Evolutionary conservation across 2,329 filamentous ascomycete species (phyloP), one percentile per base, ranked within the genome.

Genomic region (Pyrenochaeta sp.): DNA sequence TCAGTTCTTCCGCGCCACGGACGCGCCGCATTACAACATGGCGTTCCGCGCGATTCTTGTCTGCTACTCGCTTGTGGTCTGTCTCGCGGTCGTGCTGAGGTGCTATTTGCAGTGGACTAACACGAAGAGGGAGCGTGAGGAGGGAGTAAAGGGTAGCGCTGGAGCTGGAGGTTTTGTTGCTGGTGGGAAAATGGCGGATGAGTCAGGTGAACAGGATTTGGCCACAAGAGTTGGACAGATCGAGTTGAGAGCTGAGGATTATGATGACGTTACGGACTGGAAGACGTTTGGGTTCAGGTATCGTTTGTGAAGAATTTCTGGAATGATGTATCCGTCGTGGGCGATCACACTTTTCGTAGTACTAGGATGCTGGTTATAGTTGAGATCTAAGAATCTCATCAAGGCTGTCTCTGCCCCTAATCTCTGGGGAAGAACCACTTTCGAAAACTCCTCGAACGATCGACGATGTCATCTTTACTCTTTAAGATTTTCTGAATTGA

Each of bases 51-150:
- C 49, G 27, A 65, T 74, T 24, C 58, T 68, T 7, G 61, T 65
- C 0, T 71, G 65, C 36, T 65, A 67, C 14, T 60, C 58, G 7
- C 59, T 70, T 1, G 65, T 67, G 0, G 51, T 70, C 0, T 55
- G 74, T n/a, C 68, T 6, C 60, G 47, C 55, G 1, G 21, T 57
- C 1, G 27, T 48, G 6, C 23, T 62, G 32, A 46, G 61, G 23
- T 44, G 35, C 19, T 61, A 60, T 28, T 31, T 62, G 18, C 44
- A 56, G 24, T 53, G 51, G 51, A 18, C 55, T 13, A 62, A 63
- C 18, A 32, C 11, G 20, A 62, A 51, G 42, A 53, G 55, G 31
- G 56, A 61, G 26, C 27, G 34, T 1, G 47, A 58, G 14, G 52
- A 58, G 21, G 48, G 53, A 11, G 35, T 63, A 24, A 49, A 53